phyloP scores from a whole-genome alignment of 805 yeast genomes.

The Candida caryicola region DNA sequence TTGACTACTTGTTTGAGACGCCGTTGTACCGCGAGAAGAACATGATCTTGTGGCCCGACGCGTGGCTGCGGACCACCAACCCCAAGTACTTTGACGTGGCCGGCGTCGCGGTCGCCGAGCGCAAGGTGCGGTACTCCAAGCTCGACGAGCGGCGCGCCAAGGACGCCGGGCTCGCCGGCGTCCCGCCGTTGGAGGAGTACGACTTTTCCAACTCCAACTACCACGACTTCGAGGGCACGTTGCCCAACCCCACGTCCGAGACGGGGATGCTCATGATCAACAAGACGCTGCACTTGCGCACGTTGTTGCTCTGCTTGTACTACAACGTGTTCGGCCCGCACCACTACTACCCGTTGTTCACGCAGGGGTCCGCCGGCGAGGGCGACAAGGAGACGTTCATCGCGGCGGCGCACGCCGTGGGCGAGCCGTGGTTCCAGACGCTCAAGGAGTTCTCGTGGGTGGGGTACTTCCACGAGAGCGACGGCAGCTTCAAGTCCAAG shows the following conservation, averaged over 20 bases:
- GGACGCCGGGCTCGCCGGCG: constrained; percentile 27
- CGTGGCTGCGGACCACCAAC: constrained; percentile 66
- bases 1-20: constrained; percentile 47
- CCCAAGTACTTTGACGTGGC: constrained; percentile 60
- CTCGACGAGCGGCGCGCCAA: constrained; percentile 36
- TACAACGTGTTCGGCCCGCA: constrained; percentile 66
- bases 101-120: constrained; percentile 29
- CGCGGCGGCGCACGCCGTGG: constrained; percentile 59
- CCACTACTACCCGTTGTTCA: constrained; percentile 62
- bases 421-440: constrained; percentile 51
- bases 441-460: constrained; percentile 44
- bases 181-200: constrained; percentile 17
- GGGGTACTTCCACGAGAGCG: constrained; percentile 31
- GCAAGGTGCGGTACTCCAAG: constrained; percentile 30
- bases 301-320: constrained; percentile 57
- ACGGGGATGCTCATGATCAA: constrained; percentile 67
- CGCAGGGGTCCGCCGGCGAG: constrained; percentile 75
- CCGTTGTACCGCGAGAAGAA: constrained; percentile 45
- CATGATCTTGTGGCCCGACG: constrained; percentile 65
- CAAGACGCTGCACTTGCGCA: constrained; percentile 55
- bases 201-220: constrained; percentile 35
- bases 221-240: constrained; percentile 61
- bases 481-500: constrained; percentile 17
- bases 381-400: constrained; percentile 79
- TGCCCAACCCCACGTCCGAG: constrained; percentile 68